Evolutionary conservation across 2,329 filamentous ascomycete genomes (phyloP).

Genomic region (Trichoderma citrinoviride): DNA sequence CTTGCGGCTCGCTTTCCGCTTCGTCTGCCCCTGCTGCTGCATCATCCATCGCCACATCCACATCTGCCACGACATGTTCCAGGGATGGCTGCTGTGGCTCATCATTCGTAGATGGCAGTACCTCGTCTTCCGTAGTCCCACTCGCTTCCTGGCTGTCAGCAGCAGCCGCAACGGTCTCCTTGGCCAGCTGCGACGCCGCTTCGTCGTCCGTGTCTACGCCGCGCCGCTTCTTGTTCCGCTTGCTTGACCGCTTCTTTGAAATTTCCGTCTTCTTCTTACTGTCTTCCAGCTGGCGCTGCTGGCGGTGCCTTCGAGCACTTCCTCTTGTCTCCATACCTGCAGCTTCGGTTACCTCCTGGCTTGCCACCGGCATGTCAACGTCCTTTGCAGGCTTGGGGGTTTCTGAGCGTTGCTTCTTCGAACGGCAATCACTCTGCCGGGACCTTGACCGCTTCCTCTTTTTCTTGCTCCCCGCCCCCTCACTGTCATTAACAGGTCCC

Average conservation of each 20-base stretch:
- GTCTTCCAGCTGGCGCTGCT: constrained; percentile 15
- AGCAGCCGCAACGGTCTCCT: constrained; percentile 42
- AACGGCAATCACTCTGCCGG: constrained; percentile 27
- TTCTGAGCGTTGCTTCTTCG: constrained; percentile 34
- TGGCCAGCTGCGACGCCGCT: constrained; percentile 41
- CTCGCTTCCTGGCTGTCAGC: constrained; percentile 31
- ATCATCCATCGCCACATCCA: constrained; percentile 9
- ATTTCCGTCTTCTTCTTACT: background rate
- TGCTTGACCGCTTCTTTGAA: constrained; percentile 18
- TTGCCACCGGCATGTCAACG: constrained; percentile 16
- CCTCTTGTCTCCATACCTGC: constrained; percentile 25
- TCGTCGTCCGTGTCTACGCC: constrained; percentile 42
- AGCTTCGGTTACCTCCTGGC: background rate
- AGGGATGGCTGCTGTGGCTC: background rate
- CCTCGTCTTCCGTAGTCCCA: background rate
- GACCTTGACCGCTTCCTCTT: constrained; percentile 33
- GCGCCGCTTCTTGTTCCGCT: constrained; percentile 25
- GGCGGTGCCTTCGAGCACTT: constrained; percentile 25
- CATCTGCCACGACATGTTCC: background rate
- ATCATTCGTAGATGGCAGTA: background rate
- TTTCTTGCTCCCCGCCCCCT: constrained; percentile 24
- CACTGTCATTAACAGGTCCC: constrained; percentile 10
- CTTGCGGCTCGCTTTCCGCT: constrained; percentile 10
- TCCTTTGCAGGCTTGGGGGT: constrained; percentile 18
- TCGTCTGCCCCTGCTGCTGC: constrained; percentile 5